Evolutionary conservation across 2,329 filamentous ascomycete genomes (phyloP).

Genomic region (Plectosphaerella cucumerina): DNA sequence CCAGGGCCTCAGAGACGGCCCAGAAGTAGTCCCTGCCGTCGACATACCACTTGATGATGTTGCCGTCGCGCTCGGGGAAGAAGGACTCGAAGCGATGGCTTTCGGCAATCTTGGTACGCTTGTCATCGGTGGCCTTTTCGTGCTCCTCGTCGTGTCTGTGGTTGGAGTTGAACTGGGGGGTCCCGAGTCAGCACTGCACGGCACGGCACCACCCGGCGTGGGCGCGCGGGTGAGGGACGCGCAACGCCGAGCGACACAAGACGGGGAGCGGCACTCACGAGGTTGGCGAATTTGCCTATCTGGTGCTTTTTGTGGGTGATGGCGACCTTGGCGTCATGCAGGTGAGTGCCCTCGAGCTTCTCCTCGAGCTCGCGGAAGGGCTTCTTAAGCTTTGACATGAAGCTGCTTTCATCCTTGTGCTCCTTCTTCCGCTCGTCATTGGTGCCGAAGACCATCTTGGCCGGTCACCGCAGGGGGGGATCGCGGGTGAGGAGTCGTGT

Average conservation of each 20-base stretch:
- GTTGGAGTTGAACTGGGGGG: conserved; percentile 68
- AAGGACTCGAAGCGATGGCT: conserved; percentile 84
- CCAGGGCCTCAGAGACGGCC: conserved; percentile 86
- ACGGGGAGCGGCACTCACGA: conserved; percentile 36
- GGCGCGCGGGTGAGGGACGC: too few relatives aligned
- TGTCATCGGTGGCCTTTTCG: conserved; percentile 77
- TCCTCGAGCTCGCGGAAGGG: conserved; percentile 44
- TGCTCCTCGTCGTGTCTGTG: conserved; percentile 94
- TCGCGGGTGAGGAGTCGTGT: not conserved
- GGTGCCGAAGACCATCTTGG: conserved; percentile 2
- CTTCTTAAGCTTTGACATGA: conserved; percentile 45
- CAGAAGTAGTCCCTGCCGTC: conserved; percentile 95
- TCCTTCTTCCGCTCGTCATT: conserved; percentile 14
- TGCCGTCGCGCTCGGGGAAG: conserved; percentile 80
- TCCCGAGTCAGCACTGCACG: not conserved
- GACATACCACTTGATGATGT: conserved; percentile 94
- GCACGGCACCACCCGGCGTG: not conserved
- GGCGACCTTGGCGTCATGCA: conserved; percentile 54
- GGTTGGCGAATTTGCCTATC: conserved; percentile 59
- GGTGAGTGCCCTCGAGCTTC: conserved; percentile 48
- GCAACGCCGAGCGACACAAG: not conserved
- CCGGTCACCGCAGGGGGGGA: not conserved
- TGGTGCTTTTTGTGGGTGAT: conserved; percentile 61
- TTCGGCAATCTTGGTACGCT: conserved; percentile 67
- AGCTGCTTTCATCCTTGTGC: conserved; percentile 22